Base-by-base conservation (phyloP, 1,139 yeast species). In the Pichia sp. region DNA sequence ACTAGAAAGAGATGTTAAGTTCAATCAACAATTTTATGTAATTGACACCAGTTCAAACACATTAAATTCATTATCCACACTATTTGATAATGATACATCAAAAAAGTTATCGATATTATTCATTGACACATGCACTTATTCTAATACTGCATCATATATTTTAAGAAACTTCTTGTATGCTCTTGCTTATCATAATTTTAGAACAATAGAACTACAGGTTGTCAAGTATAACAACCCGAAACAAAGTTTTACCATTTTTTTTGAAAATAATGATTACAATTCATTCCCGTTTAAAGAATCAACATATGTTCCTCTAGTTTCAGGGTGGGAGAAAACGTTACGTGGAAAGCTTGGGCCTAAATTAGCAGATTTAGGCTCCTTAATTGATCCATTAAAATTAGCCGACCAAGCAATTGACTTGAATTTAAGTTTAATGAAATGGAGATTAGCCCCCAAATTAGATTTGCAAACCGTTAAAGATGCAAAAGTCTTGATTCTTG, bases 391-490 rank as follows among this genome's bases (percentile, higher is more conserved):
- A 0, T 56, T 71, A 7, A 82, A 84, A 54, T 70, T 92, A 22
- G 95, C 97, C 0, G 85, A 83, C 52, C 97, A 92, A 63, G 94
- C 97, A 0, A 92, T 89, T 5, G 96, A 90, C 63, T 71, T 92
- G 50, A 92, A 92, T 60, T 70, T 94, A 54, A 86, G 86, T 66
- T 71, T 92, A 41, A 94, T 92, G 98, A 89, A 89, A 64, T 92
- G 99, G 99, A 74, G 98, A 56, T 77, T 92, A 27, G 90, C 89
- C 0, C 97, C 98, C 0, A 76, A 79, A 11, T 63, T 92, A 8
- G 76, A 92, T 59, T 70, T 92, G 45, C 89, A 85, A 8, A 62
- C 68, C 1, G 70, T 92, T 25, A 77, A 79, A 53, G 53, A 67
- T 15, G 77, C 83, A 25, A 81, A 74, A 54, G 85, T 90, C 35